Evolutionary conservation across 768 basidiomycete genomes (phyloP), one percentile per base, ranked within the genome.

Genomic region (Pleurotus tuoliensis): DNA sequence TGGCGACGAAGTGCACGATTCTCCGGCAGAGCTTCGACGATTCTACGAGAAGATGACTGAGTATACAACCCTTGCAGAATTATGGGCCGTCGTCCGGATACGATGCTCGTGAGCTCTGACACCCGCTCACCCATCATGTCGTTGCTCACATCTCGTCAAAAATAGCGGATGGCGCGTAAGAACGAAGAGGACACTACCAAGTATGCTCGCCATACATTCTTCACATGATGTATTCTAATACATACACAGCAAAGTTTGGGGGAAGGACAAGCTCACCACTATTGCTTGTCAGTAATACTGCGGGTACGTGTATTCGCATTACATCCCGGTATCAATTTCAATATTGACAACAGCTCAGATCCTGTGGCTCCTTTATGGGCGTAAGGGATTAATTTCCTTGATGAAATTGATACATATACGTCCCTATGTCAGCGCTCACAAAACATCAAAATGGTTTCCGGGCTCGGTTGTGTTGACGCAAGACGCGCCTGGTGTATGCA

Each of bases 191-290:
- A 59, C 59, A 16, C 67, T 68, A 59, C 55, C 62, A 62, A 65
- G 64, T 66, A 43, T 34, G 30, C 8, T 34, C 30, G 12, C 58
- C 25, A 13, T 37, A 2, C 27, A 34, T 37, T 15, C 11, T 44
- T 54, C 38, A 37, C 24, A 4, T 27, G 18, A 34, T 51, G 38
- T 56, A 18, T 24, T 18, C 2, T 34, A n/a, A n/a, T 6, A 11
- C 18, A 7, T 41, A 2, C 39, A 15, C 30, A 70, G 68, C 68
- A 11, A 70, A 69, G 0, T 60, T 71, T 41, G 57, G 57, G 12
- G 69, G 59, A 1, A 69, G 69, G 40, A 71, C 70, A 4, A 71
- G 71, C 48, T 64, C 64, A 40, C 71, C 71, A 1, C 56, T 73
- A n/a, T 59, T 73, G 11, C 40, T 72, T 3, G 62, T 67, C 25